A percentile compares a stretch with the other conserved stretches of the same genome.
Conservation (phyloP, 2,329 filamentous ascomycete genomes). For the Thielaviopsis cerberus region DNA sequence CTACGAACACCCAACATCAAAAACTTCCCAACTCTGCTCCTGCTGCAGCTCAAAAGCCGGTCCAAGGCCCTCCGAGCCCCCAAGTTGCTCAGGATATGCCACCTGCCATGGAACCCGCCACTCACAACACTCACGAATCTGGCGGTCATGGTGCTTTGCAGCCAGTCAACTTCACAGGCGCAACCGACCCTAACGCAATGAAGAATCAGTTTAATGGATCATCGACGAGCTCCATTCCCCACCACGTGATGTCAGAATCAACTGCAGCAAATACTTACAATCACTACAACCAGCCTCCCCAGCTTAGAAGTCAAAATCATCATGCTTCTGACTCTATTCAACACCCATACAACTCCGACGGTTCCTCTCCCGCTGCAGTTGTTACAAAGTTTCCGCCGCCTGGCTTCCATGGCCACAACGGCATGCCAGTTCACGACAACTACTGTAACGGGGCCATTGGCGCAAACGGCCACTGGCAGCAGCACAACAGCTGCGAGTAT, state of each 20-base stretch:
- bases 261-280: neutral
- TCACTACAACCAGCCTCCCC: neutral
- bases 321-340: conserved; percentile 37
- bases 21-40: neutral
- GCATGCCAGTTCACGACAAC: conserved; percentile 18
- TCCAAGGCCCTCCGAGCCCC: neutral
- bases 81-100: neutral
- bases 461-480: conserved; percentile 17
- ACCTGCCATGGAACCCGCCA: neutral
- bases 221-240: conserved; percentile 1
- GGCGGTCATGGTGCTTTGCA: neutral
- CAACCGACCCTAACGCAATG: neutral
- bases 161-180: neutral
- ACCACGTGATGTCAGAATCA: neutral
- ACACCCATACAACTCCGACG: conserved; percentile 37
- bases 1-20: neutral
- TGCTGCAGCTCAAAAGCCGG: neutral
- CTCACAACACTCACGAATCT: neutral
- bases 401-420: conserved; percentile 19
- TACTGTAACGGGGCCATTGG: conserved; percentile 17
- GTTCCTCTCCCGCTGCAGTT: conserved; percentile 36
- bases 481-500: conserved; percentile 22
- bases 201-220: neutral
- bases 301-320: conserved; percentile 17
- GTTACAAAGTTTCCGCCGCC: conserved; percentile 29